phyloP scores from a whole-genome alignment of 129 eudicot species.

The Kitagawia praeruptora region DNA sequence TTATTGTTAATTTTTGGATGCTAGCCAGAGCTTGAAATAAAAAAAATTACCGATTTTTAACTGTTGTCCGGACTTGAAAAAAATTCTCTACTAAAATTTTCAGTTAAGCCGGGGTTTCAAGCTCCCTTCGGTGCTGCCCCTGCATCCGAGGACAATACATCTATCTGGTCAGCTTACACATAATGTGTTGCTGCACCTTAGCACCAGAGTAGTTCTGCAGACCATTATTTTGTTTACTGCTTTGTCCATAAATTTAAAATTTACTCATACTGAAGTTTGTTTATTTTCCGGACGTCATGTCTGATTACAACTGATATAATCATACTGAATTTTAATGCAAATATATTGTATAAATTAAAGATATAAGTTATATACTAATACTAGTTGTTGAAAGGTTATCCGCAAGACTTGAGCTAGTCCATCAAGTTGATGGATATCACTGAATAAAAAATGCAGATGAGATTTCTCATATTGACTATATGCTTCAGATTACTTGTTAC shows the following conservation, averaged over 20 bases:
- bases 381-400: background rate
- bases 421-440: background rate
- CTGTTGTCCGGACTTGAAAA: too few relatives aligned
- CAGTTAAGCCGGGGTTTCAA: too few relatives aligned
- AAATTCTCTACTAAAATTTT: too few relatives aligned
- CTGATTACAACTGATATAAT: background rate
- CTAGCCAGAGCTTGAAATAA: too few relatives aligned
- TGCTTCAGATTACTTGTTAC: background rate
- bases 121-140: too few relatives aligned
- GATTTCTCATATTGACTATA: background rate
- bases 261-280: background rate
- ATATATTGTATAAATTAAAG: background rate
- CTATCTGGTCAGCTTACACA: too few relatives aligned
- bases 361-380: background rate
- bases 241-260: background rate
- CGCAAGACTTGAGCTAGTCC: background rate
- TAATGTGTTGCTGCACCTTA: background rate
- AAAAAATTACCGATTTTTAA: too few relatives aligned
- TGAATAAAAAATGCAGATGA: background rate
- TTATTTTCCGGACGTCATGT: background rate
- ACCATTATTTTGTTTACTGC: background rate
- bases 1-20: too few relatives aligned
- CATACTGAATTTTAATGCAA: background rate
- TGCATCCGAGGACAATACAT: too few relatives aligned
- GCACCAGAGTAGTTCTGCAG: background rate